Evolutionary conservation across 2,329 filamentous ascomycete species (phyloP).

Genomic region (Colletotrichum sp.): DNA sequence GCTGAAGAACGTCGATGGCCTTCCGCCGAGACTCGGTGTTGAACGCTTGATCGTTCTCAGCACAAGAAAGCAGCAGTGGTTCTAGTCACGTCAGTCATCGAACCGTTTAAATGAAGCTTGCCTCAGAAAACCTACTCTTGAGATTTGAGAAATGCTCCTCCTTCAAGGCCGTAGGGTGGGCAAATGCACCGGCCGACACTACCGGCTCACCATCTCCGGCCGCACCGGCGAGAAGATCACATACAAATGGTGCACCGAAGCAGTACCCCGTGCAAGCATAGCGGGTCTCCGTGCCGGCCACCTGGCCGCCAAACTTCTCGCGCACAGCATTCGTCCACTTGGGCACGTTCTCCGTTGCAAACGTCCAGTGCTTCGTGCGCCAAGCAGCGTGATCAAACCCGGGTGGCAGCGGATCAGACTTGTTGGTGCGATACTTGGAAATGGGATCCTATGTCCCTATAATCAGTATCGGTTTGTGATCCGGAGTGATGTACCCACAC

Average conservation of each 20-base stretch:
- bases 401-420: slow-evolving; percentile 28
- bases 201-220: slow-evolving; percentile 1
- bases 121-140: slow-evolving; percentile 30
- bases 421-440: slow-evolving; percentile 39
- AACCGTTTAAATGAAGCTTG: not conserved
- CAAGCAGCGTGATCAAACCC: slow-evolving; percentile 53
- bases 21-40: slow-evolving; percentile 37
- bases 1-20: slow-evolving; percentile 47
- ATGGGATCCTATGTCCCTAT: slow-evolving; percentile 41
- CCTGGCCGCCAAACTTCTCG: slow-evolving; percentile 33
- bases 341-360: slow-evolving; percentile 46
- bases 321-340: slow-evolving; percentile 46
- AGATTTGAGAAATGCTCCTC: slow-evolving; percentile 47
- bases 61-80: slow-evolving; percentile 50
- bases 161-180: slow-evolving; percentile 54
- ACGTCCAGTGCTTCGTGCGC: slow-evolving; percentile 48
- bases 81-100: slow-evolving; percentile 23
- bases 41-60: slow-evolving; percentile 50
- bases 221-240: slow-evolving; percentile 25
- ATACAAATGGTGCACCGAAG: slow-evolving; percentile 50
- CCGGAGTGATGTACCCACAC: slow-evolving; percentile 29
- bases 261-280: slow-evolving; percentile 47
- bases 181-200: slow-evolving; percentile 51
- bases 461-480: accelerated
- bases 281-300: slow-evolving; percentile 27